Evolutionary conservation across 768 basidiomycete genomes (phyloP), one percentile per base, ranked within the genome.

Genomic region (Auriscalpium microsporum): DNA sequence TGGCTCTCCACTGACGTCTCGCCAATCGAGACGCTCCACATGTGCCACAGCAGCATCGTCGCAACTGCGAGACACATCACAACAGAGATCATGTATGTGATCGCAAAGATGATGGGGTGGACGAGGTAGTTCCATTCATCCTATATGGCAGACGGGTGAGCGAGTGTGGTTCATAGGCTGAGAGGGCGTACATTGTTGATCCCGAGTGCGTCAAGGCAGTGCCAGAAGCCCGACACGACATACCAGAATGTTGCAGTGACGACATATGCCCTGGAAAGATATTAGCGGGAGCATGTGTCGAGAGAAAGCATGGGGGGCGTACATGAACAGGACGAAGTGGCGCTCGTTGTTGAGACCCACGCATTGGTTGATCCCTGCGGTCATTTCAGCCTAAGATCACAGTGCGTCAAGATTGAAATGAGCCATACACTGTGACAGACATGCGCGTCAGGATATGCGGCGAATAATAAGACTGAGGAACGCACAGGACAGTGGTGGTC

Each of bases 281-380:
- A 38, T 42, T 36, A 51, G 52, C 28, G 38, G 45, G 54, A 1
- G 33, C 1, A 19, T 42, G 11, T 21, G 21, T 3, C 4, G 50
- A 8, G 10, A 44, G 36, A 28, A 45, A 34, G 50, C 50, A 52
- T 38, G 52, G 48, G 16, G 16, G 8, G 71, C 85, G 54, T 59
- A 90, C 91, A 98, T 87, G 78, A 98, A 99, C 48, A 98, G 73
- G 40, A 95, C 79, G 63, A 99, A 99, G 71, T 97, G 93, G 0
- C 95, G 84, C 66, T 97, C 94, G 63, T 98, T 99, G 67, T 95
- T 78, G 8, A 98, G 69, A 10, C 95, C 95, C 45, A 99, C 95
- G 66, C 95, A 98, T 80, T 93, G 91, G 69, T 97, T 97, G 50
- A 97, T 83, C 94, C 94, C 91, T 94, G 65, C 8, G 45, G 37